Evolutionary conservation across 148 eudicot genomes (phyloP).

Genomic region (Bassia scoparia): DNA sequence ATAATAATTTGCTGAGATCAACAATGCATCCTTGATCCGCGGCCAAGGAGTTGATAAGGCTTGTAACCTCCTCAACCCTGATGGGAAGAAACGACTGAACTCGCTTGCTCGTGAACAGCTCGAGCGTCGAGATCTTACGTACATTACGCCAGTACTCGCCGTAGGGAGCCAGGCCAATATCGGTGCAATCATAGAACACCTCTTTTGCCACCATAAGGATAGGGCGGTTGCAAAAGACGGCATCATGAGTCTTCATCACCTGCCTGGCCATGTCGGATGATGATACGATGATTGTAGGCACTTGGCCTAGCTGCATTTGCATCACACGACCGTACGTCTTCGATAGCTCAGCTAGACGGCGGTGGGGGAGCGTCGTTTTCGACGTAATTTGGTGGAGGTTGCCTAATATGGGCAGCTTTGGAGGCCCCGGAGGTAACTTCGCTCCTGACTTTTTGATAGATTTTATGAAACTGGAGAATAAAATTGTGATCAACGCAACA

Average conservation of each 20-base stretch:
- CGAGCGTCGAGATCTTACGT: slow-evolving; percentile 24
- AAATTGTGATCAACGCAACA: too few relatives aligned
- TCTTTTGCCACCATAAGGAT: slow-evolving; percentile 15
- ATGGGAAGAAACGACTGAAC: slow-evolving; percentile 18
- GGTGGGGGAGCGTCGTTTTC: slow-evolving; percentile 18
- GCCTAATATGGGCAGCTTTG: slow-evolving; percentile 23
- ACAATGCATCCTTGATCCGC: too few relatives aligned
- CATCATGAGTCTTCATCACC: slow-evolving; percentile 36
- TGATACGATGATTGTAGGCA: slow-evolving; percentile 23
- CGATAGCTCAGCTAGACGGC: slow-evolving; percentile 14
- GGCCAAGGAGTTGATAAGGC: slow-evolving; percentile 1
- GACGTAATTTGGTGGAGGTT: slow-evolving; percentile 20
- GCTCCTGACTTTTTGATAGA: slow-evolving; percentile 8
- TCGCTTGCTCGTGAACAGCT: slow-evolving; percentile 29
- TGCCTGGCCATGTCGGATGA: slow-evolving; percentile 27
- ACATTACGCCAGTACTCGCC: slow-evolving; percentile 32
- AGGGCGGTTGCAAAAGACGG: slow-evolving; percentile 26
- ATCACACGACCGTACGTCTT: slow-evolving; percentile 24
- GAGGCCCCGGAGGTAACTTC: slow-evolving; percentile 26
- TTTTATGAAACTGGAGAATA: too few relatives aligned
- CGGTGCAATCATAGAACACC: slow-evolving; percentile 22
- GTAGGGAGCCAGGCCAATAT: slow-evolving; percentile 23
- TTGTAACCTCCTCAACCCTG: slow-evolving; percentile 28
- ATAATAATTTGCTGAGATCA: too few relatives aligned
- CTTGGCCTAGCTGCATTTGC: slow-evolving; percentile 28